Base-by-base conservation (phyloP, 805 yeast genomes). In the Candida morakotiae region DNA sequence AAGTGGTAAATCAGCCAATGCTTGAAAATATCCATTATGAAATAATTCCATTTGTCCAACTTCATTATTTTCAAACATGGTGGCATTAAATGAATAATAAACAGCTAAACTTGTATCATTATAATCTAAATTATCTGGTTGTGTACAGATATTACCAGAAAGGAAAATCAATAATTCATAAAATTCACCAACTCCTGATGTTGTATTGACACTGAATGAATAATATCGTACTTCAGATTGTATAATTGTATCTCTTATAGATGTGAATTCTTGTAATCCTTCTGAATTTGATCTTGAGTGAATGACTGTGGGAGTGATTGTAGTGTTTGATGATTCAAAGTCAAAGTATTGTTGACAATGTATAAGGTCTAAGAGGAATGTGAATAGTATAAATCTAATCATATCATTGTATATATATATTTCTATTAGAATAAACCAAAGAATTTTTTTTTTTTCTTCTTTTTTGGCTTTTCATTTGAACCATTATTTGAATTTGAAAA, bases 111-210 rank as follows among this genome's bases (percentile, higher is more conserved):
- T 45, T 2, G 64, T 44, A 20, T 53, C 51, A 37, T 53, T 47
- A n/a, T 37, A 48, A 1, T 26, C 30, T 10, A 55, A 33, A 39
- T 56, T 50, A 7, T 22, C 35, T 1, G 72, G 68, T 38, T 62
- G 60, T 4, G 54, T 43, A 43, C 80, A 75, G 10, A 76, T 60
- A 37, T 74, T 73, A 2, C 78, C 81, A 11, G 77, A 68, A 13
- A 76, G 40, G 44, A 72, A 76, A 29, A 75, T 58, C 52, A 75
- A 56, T 37, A 64, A 58, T 46, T 75, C 70, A 47, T 67, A 73
- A 43, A 61, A 61, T 28, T 64, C 64, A 2, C 76, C 73, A 18
- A 72, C 37, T 1, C 75, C 77, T 2, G 63, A 49, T 4, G 70
- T 55, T 2, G 71, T 62, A 44, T 71, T 71, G 35, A 73, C 72